These are phyloP conservation scores for Apophysomyces variabilis DNA, from an alignment of 371 early-diverging fungal genomes.

Conservation along the genomic window DNA sequence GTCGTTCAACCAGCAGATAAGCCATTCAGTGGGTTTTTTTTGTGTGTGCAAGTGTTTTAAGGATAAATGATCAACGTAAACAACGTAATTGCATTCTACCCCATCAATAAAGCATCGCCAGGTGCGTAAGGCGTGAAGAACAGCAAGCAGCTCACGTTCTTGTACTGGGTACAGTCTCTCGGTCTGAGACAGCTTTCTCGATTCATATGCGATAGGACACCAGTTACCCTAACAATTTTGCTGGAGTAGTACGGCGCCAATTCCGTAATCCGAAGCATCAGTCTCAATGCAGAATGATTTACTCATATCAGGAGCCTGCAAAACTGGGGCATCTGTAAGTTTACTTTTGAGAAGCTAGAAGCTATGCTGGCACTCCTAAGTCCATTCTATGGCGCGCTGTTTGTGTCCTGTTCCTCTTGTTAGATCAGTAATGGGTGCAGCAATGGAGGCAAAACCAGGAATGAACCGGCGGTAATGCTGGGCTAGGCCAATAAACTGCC, in stretches of 20 bases:
- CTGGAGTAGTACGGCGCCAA: conserved; percentile 42
- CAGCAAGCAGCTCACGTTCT: conserved; percentile 29
- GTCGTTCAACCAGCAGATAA: conserved; percentile 21
- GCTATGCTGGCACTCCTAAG: too few species aligned
- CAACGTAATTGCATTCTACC: conserved; percentile 18
- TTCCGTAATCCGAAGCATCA: too few species aligned
- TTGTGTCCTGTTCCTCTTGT: too few species aligned
- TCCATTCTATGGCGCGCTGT: too few species aligned
- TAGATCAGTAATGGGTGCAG: too few species aligned
- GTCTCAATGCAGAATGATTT: conserved; percentile 30
- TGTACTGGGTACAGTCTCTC: conserved; percentile 21
- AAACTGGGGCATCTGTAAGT: too few species aligned
- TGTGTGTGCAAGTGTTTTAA: conserved; percentile 28
- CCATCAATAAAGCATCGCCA: conserved; percentile 22
- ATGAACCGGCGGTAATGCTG: conserved; percentile 44
- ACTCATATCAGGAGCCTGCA: too few species aligned
- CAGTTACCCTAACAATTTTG: conserved; percentile 21
- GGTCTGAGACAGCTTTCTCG: conserved; percentile 30
- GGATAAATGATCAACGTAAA: conserved; percentile 56
- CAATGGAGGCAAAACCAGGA: conserved; percentile 26
- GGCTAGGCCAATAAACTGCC: conserved; percentile 19
- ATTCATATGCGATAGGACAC: conserved; percentile 40
- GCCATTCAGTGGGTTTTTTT: conserved; percentile 12
- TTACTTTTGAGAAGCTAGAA: too few species aligned
- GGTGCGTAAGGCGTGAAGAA: conserved; percentile 21